Evolutionary conservation across 2,329 filamentous ascomycete genomes (phyloP), one percentile per base, ranked within the genome.

Genomic region (Juglanconis oblonga): DNA sequence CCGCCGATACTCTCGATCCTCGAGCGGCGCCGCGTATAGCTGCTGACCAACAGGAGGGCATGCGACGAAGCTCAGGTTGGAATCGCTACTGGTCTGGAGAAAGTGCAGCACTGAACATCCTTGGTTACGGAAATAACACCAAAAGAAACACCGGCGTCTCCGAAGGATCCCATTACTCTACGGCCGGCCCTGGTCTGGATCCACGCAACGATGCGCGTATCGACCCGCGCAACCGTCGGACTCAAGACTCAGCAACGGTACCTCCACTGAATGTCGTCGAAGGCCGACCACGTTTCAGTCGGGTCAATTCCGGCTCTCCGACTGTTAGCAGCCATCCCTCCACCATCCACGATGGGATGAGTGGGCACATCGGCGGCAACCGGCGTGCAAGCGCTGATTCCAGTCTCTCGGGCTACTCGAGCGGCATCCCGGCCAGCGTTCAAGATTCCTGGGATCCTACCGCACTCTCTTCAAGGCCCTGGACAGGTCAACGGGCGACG

Each of bases 1-100:
- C 72, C 5, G 56, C 66, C 45, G 65, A 66, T 57, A 70, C 67
- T 5, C 66, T 67, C 62, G 75, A 66, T 69, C 76, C 76, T 60
- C 76, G 73, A 58, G 69, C 71, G 45, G 64, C 71, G 68, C 62
- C 71, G 63, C 61, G 75, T 58, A 62, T 65, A 63, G 63, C 73
- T 70, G 56, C 67, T 63, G 64, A 74, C 50, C 65, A 67, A 55
- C 70, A 80, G 53, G 79, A 77, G 52, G 74, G 74, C 49, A 75
- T 78, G 24, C 80, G 86, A 58, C 80, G 85, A 68, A 90, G 87
- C 67, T 91, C 88, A 3, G 88, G 88, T 52, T 92, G 89, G 89
- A 91, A 90, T 72, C 79, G 85, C 56, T 92, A 91, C 73, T 92
- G 89, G 83, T 90, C 88, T 13, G 88, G 87, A 54, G 89, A 88